Percentiles rank a stretch among this genome's conserved stretches.
Conservation (phyloP, 2,329 filamentous ascomycete species). For the Didymella lethalis region DNA sequence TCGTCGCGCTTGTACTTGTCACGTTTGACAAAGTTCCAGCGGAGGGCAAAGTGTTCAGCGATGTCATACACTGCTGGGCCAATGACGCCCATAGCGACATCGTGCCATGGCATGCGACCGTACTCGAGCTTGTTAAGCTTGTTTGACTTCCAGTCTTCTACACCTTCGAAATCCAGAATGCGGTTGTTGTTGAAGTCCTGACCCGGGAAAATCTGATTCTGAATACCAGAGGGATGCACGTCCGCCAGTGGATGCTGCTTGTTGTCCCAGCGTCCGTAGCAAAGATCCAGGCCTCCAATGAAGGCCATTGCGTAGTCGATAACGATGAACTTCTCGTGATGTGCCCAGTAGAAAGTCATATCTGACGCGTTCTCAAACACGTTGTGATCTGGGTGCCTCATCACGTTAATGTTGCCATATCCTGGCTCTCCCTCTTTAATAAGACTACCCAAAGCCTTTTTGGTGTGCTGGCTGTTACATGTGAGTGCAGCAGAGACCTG, state of each 20-base stretch:
- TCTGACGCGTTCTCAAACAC: slow-evolving; percentile 91
- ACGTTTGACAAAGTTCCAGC: slow-evolving; percentile 96
- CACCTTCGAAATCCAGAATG: slow-evolving; percentile 92
- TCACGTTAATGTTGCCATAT: slow-evolving; percentile 84
- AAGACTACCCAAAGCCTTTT: slow-evolving; percentile 80
- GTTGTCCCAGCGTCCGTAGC: slow-evolving; percentile 93
- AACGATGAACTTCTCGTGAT: slow-evolving; percentile 97
- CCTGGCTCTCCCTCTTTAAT: slow-evolving; percentile 84
- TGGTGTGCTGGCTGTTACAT: slow-evolving; percentile 93
- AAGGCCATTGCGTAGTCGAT: slow-evolving; percentile 92
- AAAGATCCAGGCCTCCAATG: slow-evolving; percentile 92
- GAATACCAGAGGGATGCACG: slow-evolving; percentile 82
- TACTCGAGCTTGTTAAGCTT: slow-evolving; percentile 90
- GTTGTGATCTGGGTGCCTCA: slow-evolving; percentile 95
- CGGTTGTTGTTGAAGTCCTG: slow-evolving; percentile 99
- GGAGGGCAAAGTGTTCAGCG: slow-evolving; percentile 90
- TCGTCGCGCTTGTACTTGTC: slow-evolving; percentile 96
- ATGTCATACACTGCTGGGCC: slow-evolving; percentile 93
- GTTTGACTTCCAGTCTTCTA: slow-evolving; percentile 91
- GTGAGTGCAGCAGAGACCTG: slow-evolving; percentile 65
- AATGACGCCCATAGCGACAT: slow-evolving; percentile 90
- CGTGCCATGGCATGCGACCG: slow-evolving; percentile 98
- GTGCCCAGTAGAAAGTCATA: slow-evolving; percentile 98
- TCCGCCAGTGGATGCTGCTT: slow-evolving; percentile 87
- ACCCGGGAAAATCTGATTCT: slow-evolving; percentile 87